Evolutionary conservation across 2,329 filamentous ascomycete genomes (phyloP), one percentile per base, ranked within the genome.

Genomic region (Knufia fluminis): DNA sequence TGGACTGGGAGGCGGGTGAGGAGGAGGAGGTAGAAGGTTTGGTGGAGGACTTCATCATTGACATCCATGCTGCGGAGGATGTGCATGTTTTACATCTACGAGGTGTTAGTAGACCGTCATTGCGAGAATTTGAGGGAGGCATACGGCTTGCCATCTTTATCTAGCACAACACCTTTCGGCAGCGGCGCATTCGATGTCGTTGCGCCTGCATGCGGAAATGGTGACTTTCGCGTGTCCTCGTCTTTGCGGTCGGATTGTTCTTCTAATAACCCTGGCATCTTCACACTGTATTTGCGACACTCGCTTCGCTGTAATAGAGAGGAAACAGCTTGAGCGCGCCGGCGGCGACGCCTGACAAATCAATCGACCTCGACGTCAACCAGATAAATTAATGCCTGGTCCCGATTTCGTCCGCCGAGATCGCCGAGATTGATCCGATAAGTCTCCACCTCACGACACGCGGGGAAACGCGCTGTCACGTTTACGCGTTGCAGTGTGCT

Each of bases 141-240:
- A 28, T 62, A 74, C 71, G 71, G 71, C 59, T 74, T 74, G 48
- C 71, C 71, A 60, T 73, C 69, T 54, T 71, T 71, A 50, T 67
- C 71, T 41, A 74, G 61, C 2, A 73, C 68, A n/a, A 73, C 67
- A n/a, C 71, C 70, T 40, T 68, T 43, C 8, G 46, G 38, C 19
- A 49, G 26, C 17, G 22, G n/a, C 22, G 44, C 20, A 7, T 19
- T 28, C 22, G 22, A 9, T 48, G 45, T 33, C 16, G 20, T 20
- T 39, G 45, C 35, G 45, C 45, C 45, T 12, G 33, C 22, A 16
- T 10, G 9, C 4, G 26, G 31, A 20, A 38, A 17, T 33, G 38
- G 9, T 14, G 6, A 19, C 24, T 35, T 28, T n/a, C 19, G 28
- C 14, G 10, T 46, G 31, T 20, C 28, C 8, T 33, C 46, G 16